A percentile compares a stretch with the other conserved stretches of the same genome.
These are phyloP conservation scores for Astrothelium subdiscretum DNA, from an alignment of 495 filamentous ascomycete species.

Conservation along the genomic window DNA sequence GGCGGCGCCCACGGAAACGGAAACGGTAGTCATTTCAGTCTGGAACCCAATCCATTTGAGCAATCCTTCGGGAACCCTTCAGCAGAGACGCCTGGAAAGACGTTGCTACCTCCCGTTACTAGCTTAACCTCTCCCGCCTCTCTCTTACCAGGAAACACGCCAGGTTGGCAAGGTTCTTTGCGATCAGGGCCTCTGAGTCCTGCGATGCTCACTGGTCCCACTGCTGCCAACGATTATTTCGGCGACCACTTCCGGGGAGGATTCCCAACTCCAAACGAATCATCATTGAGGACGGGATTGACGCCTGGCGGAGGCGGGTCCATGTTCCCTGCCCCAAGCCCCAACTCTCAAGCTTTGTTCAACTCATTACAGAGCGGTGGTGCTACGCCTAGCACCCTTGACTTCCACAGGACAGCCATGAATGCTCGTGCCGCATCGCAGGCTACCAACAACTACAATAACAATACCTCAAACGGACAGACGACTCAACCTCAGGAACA, in stretches of 20 bases:
- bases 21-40: conserved; percentile 44
- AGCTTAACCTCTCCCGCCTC: conserved; percentile 84
- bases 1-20: conserved; percentile 40
- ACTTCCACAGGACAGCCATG: conserved; percentile 90
- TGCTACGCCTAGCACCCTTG: conserved; percentile 78
- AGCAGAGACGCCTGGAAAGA: conserved; percentile 76
- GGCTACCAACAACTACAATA: conserved; percentile 34
- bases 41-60: conserved; percentile 95
- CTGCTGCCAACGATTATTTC: conserved; percentile 60
- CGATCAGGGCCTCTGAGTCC: conserved; percentile 89
- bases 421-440: conserved; percentile 53
- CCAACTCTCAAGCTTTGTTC: conserved; percentile 71
- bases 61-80: conserved; percentile 71
- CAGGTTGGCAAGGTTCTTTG: conserved; percentile 73
- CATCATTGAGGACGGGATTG: conserved; percentile 77
- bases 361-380: conserved; percentile 67
- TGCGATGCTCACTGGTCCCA: conserved; percentile 89
- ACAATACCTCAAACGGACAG: conserved; percentile 28
- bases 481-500: conserved; percentile 37
- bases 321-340: conserved; percentile 91
- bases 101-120: conserved; percentile 81
- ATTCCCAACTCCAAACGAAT: conserved; percentile 97
- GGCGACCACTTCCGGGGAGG: conserved; percentile 57
- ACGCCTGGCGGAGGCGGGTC: conserved; percentile 94
- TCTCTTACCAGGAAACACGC: conserved; percentile 52